Evolutionary conservation across 768 basidiomycete genomes (phyloP).

Genomic region (Tulasnella sp.): DNA sequence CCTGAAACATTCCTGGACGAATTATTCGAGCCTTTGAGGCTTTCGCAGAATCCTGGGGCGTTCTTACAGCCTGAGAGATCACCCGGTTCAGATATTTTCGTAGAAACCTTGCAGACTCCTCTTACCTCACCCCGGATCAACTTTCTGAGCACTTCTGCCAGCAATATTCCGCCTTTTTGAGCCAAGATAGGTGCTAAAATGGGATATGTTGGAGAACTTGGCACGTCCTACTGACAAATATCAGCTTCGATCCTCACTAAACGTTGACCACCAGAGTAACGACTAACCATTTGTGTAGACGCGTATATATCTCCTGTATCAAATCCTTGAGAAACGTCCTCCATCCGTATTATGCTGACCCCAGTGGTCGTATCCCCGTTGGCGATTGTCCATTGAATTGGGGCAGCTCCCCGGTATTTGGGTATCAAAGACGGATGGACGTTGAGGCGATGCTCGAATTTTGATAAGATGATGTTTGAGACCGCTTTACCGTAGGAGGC

Average conservation of each 20-base stretch:
- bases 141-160: constrained; percentile 58
- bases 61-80: constrained; percentile 34
- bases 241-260: not conserved
- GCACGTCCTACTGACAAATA: constrained; percentile 37
- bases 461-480: constrained; percentile 43
- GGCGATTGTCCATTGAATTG: constrained; percentile 73
- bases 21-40: constrained; percentile 51
- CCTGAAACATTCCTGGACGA: constrained; percentile 35
- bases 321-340: constrained; percentile 50
- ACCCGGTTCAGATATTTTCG: not conserved
- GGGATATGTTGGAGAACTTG: constrained; percentile 40
- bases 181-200: constrained; percentile 50
- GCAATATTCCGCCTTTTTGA: constrained; percentile 48
- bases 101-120: not conserved
- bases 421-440: constrained; percentile 86
- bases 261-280: not conserved
- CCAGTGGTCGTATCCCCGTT: constrained; percentile 59
- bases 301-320: constrained; percentile 71
- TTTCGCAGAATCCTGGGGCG: constrained; percentile 34
- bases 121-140: constrained; percentile 47
- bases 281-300: constrained; percentile 40
- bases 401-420: constrained; percentile 78
- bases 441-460: constrained; percentile 65
- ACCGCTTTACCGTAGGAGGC: constrained; percentile 90
- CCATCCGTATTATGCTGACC: constrained; percentile 71